Conservation (phyloP, 495 filamentous ascomycete genomes). For the Haplographium delicatum region DNA sequence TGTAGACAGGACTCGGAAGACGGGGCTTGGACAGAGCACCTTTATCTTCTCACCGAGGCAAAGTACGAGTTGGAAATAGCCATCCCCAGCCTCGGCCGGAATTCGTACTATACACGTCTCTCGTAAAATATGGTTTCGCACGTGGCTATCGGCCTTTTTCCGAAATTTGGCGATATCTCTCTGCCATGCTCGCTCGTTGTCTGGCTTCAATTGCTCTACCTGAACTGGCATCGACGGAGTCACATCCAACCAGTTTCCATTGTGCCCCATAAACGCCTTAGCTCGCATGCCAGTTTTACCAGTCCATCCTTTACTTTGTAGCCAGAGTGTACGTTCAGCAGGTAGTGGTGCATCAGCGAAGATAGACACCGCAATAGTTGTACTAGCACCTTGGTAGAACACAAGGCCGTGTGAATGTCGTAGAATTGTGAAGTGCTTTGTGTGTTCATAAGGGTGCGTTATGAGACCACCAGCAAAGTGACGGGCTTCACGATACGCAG, state of each 20-base stretch:
- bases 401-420: slow-evolving; percentile 59
- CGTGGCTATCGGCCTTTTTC: slow-evolving; percentile 41
- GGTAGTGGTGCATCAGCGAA: slow-evolving; percentile 55
- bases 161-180: slow-evolving; percentile 56
- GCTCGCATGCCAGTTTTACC: slow-evolving; percentile 64
- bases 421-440: slow-evolving; percentile 60
- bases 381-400: slow-evolving; percentile 58
- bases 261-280: slow-evolving; percentile 51
- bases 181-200: slow-evolving; percentile 60
- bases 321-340: slow-evolving; percentile 53
- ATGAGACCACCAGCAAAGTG: slow-evolving; percentile 62
- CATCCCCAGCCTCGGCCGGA: slow-evolving; percentile 55
- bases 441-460: slow-evolving; percentile 56
- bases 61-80: slow-evolving; percentile 61
- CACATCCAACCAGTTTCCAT: slow-evolving; percentile 57
- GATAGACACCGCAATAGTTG: slow-evolving; percentile 55
- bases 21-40: slow-evolving; percentile 56
- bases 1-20: slow-evolving; percentile 59
- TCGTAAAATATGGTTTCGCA: slow-evolving; percentile 43
- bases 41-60: slow-evolving; percentile 47
- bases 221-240: slow-evolving; percentile 48
- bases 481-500: slow-evolving; percentile 29
- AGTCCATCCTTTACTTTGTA: slow-evolving; percentile 61
- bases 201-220: slow-evolving; percentile 38
- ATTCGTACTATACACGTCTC: slow-evolving; percentile 60